Base-by-base conservation (phyloP, 768 basidiomycete species). In the Coprinopsis sp. region DNA sequence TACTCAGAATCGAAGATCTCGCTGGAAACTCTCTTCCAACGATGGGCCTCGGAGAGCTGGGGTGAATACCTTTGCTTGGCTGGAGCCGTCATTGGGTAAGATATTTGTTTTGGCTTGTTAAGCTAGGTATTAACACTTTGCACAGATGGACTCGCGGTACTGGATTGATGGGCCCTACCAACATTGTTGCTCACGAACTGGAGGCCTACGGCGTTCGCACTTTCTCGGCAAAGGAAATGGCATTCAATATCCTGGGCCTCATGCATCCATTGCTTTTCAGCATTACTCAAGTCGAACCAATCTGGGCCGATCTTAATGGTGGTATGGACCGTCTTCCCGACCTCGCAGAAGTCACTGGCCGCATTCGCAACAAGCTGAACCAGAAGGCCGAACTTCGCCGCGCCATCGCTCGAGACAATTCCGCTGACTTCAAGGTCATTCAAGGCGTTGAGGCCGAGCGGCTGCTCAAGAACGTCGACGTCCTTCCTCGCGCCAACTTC, bases 161-260 rank as follows among this genome's bases (percentile, higher is more conserved):
- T 8, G 94, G 95, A 48, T 71, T 99, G 41, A 98, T 99, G 96
- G 85, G 79, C 47, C 87, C 93, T 3, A 94, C 91, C 34, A 94
- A 94, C 70, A 90, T 87, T 33, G 86, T 97, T 43, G 92, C 96
- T 22, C 89, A 94, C 48, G 91, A 92, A 44, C 77, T 99, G 33
- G 96, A 99, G 70, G 77, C 82, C 49, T 78, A 87, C 52, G 96
- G 96, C 51, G 91, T 96, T 49, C 82, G 96, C 54, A 99, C 96
- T 1, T 99, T 98, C 81, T 98, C 95, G 1, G 88, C 96, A 23
- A 98, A 98, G 72, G 96, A 99, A 70, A 99, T 98, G 96, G 94
- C 96, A 0, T 99, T 99, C 82, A 99, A 99, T 68, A 92, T 99
- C 58, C 85, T 99, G 45, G 95, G 96, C 50, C 78, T 99, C 40